Evolutionary conservation across 345 rosid genomes (phyloP).

Genomic region (Odontarrhena argentea): DNA sequence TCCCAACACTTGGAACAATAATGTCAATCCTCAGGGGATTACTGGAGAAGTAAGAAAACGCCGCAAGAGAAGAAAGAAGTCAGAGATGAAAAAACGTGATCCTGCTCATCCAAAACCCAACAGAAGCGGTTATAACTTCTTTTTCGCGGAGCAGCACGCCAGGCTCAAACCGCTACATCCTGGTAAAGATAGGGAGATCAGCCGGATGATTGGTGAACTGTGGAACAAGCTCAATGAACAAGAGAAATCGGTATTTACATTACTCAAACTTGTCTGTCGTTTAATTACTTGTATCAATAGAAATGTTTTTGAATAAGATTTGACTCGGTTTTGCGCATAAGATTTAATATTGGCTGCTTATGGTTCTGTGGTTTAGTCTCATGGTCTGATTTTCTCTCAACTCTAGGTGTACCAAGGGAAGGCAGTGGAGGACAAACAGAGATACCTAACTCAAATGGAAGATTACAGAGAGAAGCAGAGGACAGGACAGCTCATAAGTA

Average conservation of each 20-base stretch:
- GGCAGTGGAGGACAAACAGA: slow-evolving; percentile 83
- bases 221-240: slow-evolving; percentile 78
- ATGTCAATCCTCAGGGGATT: slow-evolving; percentile 35
- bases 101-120: slow-evolving; percentile 95
- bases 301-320: too few relatives aligned
- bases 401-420: slow-evolving; percentile 75
- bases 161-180: slow-evolving; percentile 90
- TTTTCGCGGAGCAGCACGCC: slow-evolving; percentile 93
- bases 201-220: slow-evolving; percentile 89
- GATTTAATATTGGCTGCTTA: too few relatives aligned
- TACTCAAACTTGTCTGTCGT: too few relatives aligned
- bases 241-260: slow-evolving; percentile 55
- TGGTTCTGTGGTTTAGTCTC: not conserved
- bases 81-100: slow-evolving; percentile 86
- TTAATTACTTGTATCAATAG: too few relatives aligned
- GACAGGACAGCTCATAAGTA: slow-evolving; percentile 58
- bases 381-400: slow-evolving; percentile 7
- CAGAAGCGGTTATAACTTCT: slow-evolving; percentile 94
- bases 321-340: too few relatives aligned
- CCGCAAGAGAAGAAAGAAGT: slow-evolving; percentile 83
- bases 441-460: slow-evolving; percentile 88
- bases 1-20: slow-evolving; percentile 37
- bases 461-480: slow-evolving; percentile 70
- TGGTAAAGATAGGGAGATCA: slow-evolving; percentile 92
- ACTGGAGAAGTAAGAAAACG: slow-evolving; percentile 55